These are phyloP conservation scores for Crithidia bombi DNA, from an alignment of 208 protist species.

Conservation along the genomic window DNA sequence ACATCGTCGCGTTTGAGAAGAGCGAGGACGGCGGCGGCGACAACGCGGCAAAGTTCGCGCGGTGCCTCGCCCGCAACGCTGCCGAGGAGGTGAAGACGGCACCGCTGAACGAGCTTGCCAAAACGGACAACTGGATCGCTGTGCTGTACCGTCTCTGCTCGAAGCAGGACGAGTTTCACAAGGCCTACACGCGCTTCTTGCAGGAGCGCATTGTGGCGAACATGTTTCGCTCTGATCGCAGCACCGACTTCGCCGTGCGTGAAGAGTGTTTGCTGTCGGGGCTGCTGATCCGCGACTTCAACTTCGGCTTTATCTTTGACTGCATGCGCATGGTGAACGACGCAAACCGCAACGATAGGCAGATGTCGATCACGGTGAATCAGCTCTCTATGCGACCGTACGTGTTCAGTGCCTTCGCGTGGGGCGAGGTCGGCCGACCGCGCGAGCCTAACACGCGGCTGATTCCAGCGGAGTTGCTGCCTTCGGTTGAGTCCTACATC, in stretches of 20 bases:
- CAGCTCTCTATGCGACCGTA: constrained; percentile 16
- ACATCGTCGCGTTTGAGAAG: constrained; percentile 22
- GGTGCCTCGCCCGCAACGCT: constrained; percentile 31
- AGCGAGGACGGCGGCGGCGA: constrained; percentile 7
- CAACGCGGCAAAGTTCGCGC: constrained; percentile 31
- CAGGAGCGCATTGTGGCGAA: constrained; percentile 43
- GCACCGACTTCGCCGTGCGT: constrained; percentile 20
- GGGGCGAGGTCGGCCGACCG: constrained; percentile 29
- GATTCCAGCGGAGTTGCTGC: constrained; percentile 18
- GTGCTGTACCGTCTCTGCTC: constrained; percentile 45
- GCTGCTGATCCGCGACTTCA: constrained; percentile 45
- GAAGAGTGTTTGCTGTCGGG: constrained; percentile 46
- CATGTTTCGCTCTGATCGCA: constrained; percentile 20
- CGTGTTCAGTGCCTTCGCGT: constrained; percentile 21
- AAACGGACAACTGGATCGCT: constrained; percentile 40
- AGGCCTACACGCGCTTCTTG: constrained; percentile 40
- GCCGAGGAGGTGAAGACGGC: constrained; percentile 29
- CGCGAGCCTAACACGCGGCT: not conserved
- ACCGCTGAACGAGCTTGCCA: constrained; percentile 15
- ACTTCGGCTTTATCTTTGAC: constrained; percentile 51
- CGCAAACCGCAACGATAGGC: constrained; percentile 16
- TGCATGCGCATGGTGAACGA: constrained; percentile 56
- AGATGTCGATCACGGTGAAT: not conserved
- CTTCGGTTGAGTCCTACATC: not conserved
- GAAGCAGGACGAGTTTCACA: constrained; percentile 50